These are phyloP conservation scores for Paramecium tetraurelia DNA, from an alignment of 73 alveolate species.

Conservation along the genomic window DNA sequence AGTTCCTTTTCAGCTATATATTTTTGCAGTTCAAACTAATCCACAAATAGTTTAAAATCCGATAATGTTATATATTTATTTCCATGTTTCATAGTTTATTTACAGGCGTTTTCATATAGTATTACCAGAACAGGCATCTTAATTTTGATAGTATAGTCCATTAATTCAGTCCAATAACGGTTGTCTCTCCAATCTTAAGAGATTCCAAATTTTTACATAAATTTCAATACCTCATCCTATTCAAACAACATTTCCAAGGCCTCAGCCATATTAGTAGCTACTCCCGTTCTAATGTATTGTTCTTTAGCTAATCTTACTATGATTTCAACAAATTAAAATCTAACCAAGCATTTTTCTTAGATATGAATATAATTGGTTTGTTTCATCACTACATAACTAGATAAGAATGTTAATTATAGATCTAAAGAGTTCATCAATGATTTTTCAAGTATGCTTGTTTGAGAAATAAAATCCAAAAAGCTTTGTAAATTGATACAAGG, in stretches of 20 bases:
- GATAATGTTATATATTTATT: neutral
- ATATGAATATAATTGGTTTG: neutral
- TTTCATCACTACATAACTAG: slow-evolving; percentile 25
- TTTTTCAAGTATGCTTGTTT: slow-evolving; percentile 12
- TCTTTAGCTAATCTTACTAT: slow-evolving; percentile 34
- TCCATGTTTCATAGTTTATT: slow-evolving; percentile 22
- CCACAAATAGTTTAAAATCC: slow-evolving; percentile 13
- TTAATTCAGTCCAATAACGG: slow-evolving; percentile 39
- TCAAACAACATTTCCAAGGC: neutral
- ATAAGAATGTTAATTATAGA: neutral
- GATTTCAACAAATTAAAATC: slow-evolving; percentile 28
- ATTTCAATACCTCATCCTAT: neutral
- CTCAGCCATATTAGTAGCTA: neutral
- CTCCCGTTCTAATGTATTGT: slow-evolving; percentile 1
- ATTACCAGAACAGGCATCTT: neutral
- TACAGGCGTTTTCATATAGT: neutral
- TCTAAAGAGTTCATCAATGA: slow-evolving; percentile 2
- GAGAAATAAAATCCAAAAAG: neutral
- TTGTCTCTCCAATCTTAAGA: slow-evolving; percentile 50
- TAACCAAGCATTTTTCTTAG: slow-evolving; percentile 20
- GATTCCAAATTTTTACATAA: slow-evolving; percentile 13
- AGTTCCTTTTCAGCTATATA: slow-evolving; percentile 75
- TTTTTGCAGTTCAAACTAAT: neutral
- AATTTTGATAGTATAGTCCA: neutral
- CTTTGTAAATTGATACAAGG: neutral